Evolutionary conservation across 768 basidiomycete species (phyloP), one percentile per base, ranked within the genome.

Genomic region (Psilocybe cubensis): DNA sequence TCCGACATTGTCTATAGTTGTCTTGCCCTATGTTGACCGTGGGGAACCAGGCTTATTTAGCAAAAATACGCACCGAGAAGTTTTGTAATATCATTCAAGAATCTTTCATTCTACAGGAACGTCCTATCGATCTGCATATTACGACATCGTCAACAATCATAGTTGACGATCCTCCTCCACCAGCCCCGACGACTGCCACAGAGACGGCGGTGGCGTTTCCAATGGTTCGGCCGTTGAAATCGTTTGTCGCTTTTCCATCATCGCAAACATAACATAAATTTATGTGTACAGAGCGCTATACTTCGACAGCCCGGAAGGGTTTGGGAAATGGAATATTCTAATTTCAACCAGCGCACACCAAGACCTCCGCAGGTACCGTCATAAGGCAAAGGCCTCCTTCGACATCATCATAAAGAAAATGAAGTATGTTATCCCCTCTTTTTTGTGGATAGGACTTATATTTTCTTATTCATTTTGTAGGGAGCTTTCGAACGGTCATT

Each of bases 401-500:
- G 62, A 63, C 8, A 84, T 86, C 41, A 79, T 84, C 25, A 63
- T 87, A 28, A 89, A 87, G 71, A 91, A 90, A 66, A 87, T 91
- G 66, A 83, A 77, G 89, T 87, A 44, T 23, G 78, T 63, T 24
- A 14, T 24, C n/a, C 18, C 23, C 18, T 40, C 25, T 10, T 21
- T 21, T 21, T 3, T 27, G 31, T 8, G 27, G 17, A 10, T 31
- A n/a, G n/a, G n/a, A n/a, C n/a, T n/a, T n/a, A n/a, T 25, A 14
- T n/a, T 18, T 4, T n/a, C 11, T 29, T 25, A 21, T 24, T 14
- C 3, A 12, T 6, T 31, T 4, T 23, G 23, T 43, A 90, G 89
- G 64, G 85, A 90, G 55, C 76, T 91, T 7, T 91, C 89, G 0
- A 78, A 80, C 3, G 89, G 88, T 0, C 81, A 84, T 54, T 89